Evolutionary conservation across 331 rosid genomes (phyloP).

Genomic region (Spiraea crenata): DNA sequence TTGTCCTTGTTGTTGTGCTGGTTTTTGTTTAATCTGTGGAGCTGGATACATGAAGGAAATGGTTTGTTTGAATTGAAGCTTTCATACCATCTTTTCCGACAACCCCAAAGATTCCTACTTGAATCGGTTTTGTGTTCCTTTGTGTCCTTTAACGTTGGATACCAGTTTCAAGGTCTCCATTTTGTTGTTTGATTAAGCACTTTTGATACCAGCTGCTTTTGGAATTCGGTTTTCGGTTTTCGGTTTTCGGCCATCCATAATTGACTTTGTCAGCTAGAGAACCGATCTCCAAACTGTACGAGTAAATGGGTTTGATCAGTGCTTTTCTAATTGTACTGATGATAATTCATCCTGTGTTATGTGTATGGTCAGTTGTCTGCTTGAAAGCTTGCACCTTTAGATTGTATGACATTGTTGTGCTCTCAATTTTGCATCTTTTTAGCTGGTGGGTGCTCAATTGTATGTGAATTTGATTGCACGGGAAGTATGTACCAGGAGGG

Average conservation of each 20-base stretch:
- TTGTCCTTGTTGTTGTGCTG: slow-evolving; percentile 18
- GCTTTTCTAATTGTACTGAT: neutral
- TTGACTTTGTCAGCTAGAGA: slow-evolving; percentile 28
- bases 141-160: neutral
- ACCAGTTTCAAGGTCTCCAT: slow-evolving; percentile 19
- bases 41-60: slow-evolving; percentile 12
- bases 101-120: slow-evolving; percentile 3
- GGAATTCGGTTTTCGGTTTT: slow-evolving; percentile 11
- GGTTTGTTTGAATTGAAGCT: slow-evolving; percentile 8
- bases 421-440: neutral
- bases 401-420: slow-evolving; percentile 16
- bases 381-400: slow-evolving; percentile 46
- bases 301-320: slow-evolving; percentile 19
- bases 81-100: slow-evolving; percentile 1
- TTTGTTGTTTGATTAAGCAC: slow-evolving; percentile 13
- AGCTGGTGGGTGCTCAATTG: slow-evolving; percentile 3
- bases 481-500: slow-evolving; percentile 25
- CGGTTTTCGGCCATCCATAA: slow-evolving; percentile 13
- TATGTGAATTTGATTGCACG: slow-evolving; percentile 13
- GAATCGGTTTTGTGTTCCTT: slow-evolving; percentile 20
- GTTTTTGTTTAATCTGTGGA: slow-evolving; percentile 17
- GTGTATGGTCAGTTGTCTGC: slow-evolving; percentile 9
- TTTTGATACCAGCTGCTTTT: slow-evolving; percentile 24
- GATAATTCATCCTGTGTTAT: neutral
- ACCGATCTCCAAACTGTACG: slow-evolving; percentile 31